Conservation (phyloP, 306 rosid genomes). For the Lupinus albus region DNA sequence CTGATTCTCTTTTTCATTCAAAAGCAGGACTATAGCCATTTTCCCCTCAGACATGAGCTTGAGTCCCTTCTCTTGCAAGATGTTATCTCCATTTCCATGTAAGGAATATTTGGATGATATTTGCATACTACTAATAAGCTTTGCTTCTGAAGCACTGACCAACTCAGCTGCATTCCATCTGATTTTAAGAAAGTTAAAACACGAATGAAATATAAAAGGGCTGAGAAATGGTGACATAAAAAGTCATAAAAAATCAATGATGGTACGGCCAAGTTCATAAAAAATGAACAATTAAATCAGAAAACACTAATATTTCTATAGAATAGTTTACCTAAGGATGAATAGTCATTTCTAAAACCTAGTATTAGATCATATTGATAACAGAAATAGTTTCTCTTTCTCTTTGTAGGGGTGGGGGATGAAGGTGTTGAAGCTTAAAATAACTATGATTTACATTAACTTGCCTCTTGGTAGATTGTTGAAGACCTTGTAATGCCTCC, state of each 20-base stretch:
- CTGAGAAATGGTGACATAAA: slow-evolving; percentile 21
- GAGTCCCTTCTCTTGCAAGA: slow-evolving; percentile 61
- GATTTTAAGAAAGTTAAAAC: slow-evolving; percentile 46
- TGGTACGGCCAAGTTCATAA: neutral
- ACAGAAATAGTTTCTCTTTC: slow-evolving; percentile 8
- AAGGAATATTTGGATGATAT: slow-evolving; percentile 57
- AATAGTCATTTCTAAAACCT: slow-evolving; percentile 5
- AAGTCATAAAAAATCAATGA: slow-evolving; percentile 8
- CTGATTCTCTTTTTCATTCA: slow-evolving; percentile 49
- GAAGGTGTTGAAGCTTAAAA: slow-evolving; percentile 23
- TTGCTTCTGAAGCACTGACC: slow-evolving; percentile 47
- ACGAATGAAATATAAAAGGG: slow-evolving; percentile 33
- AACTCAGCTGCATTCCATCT: slow-evolving; percentile 73
- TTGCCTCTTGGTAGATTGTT: slow-evolving; percentile 62
- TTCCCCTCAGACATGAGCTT: slow-evolving; percentile 69
- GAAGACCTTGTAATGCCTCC: slow-evolving; percentile 60
- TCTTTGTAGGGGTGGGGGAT: neutral
- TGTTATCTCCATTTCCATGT: slow-evolving; percentile 45
- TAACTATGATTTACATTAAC: slow-evolving; percentile 35
- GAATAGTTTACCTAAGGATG: slow-evolving; percentile 8
- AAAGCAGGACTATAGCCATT: slow-evolving; percentile 72
- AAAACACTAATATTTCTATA: slow-evolving; percentile 13
- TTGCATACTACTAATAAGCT: slow-evolving; percentile 48
- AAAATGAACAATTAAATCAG: slow-evolving; percentile 15
- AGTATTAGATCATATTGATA: slow-evolving; percentile 8